These are phyloP conservation scores for Ceratobasidium sp. DNA, from an alignment of 1,284 basidiomycete species.

Conservation along the genomic window DNA sequence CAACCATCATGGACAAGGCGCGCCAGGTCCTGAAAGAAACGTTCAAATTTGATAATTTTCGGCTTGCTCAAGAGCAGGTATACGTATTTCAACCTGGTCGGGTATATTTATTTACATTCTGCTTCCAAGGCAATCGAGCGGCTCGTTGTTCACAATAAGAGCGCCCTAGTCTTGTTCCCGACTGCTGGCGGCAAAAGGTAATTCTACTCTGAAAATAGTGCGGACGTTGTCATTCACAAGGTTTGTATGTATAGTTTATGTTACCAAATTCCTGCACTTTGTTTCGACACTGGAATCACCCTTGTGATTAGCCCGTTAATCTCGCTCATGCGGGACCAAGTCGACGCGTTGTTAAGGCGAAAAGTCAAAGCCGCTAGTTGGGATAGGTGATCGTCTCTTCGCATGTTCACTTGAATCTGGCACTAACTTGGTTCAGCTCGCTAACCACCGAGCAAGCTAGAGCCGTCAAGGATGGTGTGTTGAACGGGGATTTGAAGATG, in stretches of 20 bases:
- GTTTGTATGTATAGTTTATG: constrained; percentile 37
- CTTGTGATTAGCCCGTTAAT: constrained; percentile 43
- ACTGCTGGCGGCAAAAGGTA: constrained; percentile 33
- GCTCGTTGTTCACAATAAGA: constrained; percentile 39
- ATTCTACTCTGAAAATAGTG: too few species aligned
- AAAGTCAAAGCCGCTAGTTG: constrained; percentile 40
- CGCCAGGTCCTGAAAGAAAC: constrained; percentile 34
- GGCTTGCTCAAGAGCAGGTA: constrained; percentile 40
- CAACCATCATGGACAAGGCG: constrained; percentile 41
- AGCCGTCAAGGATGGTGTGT: constrained; percentile 33
- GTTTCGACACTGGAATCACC: constrained; percentile 41
- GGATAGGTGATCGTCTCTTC: constrained; percentile 30
- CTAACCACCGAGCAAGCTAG: constrained; percentile 32
- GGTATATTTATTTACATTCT: not conserved
- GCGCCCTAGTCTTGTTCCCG: constrained; percentile 39
- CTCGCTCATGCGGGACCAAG: constrained; percentile 43
- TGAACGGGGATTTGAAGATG: constrained; percentile 40
- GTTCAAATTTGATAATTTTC: constrained; percentile 36
- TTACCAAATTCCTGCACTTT: constrained; percentile 42
- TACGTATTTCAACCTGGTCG: not conserved
- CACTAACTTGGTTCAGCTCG: constrained; percentile 23
- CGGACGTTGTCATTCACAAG: not conserved
- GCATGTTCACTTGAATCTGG: not conserved
- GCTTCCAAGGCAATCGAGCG: constrained; percentile 29
- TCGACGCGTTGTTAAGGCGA: constrained; percentile 37